Evolutionary conservation across 768 basidiomycete genomes (phyloP), one percentile per base, ranked within the genome.

Genomic region (Tulasnella sp.): DNA sequence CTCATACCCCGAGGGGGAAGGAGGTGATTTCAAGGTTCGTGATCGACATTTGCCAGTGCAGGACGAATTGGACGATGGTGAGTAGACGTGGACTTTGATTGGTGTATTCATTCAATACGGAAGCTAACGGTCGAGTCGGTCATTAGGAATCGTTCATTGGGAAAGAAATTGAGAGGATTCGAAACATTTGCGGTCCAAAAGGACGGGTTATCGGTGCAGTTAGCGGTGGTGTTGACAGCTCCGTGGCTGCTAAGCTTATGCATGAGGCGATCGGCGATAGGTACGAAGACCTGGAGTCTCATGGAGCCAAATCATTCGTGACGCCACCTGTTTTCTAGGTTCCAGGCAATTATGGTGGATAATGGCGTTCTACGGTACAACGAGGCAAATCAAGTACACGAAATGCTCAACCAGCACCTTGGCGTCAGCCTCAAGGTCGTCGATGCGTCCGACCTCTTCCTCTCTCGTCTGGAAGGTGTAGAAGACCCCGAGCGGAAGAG

Each of bases 301-400:
- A 42, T 14, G 40, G 27, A 4, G 15, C 25, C 3, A 12, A 6
- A 9, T 4, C 5, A n/a, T 21, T 46, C 29, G 62, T 31, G 29
- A n/a, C 43, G 36, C 6, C 6, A 15, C 64, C 6, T 4, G 7
- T 25, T 9, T 31, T 17, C 12, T n/a, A 94, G 93, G 59, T 99
- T 99, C 77, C 96, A 94, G 66, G 96, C 93, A 8, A 96, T 98
- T 72, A 93, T 98, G 92, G 96, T 98, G 41, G 94, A 98, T 71
- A 99, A 99, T 66, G 96, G 96, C 57, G 94, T 98, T 27, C 76
- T 99, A 9, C 86, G 96, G 51, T 70, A 85, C 62, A 84, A 97
- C 66, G 96, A 99, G 68, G 92, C 83, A 8, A 67, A 77, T 52
- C 91, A 96, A 69, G 96, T 99, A 14, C 69, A 94, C 69, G 80